phyloP scores from a whole-genome alignment of 805 yeast genomes.

The Candida ipomoeae region DNA sequence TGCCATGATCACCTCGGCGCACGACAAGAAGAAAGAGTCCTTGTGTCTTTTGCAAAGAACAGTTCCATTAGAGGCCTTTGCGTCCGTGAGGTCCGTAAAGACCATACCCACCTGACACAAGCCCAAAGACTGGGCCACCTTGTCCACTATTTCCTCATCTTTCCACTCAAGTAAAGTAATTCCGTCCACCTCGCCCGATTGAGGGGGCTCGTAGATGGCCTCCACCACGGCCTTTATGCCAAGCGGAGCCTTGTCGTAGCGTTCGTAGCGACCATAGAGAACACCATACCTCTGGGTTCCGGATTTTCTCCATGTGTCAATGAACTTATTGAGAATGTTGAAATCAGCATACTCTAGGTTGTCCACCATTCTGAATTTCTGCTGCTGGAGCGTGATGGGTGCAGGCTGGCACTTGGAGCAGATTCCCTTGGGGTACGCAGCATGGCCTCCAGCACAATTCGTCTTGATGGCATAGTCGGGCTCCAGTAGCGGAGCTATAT shows the following conservation, averaged over 20 bases:
- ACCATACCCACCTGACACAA: constrained; percentile 73
- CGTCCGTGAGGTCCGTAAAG: constrained; percentile 85
- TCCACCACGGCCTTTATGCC: constrained; percentile 94
- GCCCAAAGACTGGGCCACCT: constrained; percentile 56
- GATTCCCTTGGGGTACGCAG: constrained; percentile 92
- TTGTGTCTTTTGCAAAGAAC: constrained; percentile 92
- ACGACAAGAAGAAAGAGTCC: constrained; percentile 82
- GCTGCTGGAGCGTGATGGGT: constrained; percentile 88
- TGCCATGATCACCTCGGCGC: constrained; percentile 82
- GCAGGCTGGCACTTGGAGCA: constrained; percentile 97
- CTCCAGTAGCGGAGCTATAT: constrained; percentile 74
- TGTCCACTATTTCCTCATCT: constrained; percentile 49
- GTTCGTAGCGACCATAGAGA: constrained; percentile 76
- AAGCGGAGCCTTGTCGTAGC: constrained; percentile 78
- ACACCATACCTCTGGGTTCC: constrained; percentile 86
- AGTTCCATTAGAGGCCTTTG: constrained; percentile 82
- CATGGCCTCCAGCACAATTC: constrained; percentile 74
- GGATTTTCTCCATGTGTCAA: constrained; percentile 86
- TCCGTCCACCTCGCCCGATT: constrained; percentile 82
- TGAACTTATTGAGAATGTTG: constrained; percentile 70
- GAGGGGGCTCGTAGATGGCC: constrained; percentile 92
- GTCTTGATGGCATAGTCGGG: constrained; percentile 63
- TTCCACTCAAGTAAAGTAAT: constrained; percentile 56
- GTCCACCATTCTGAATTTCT: constrained; percentile 91
- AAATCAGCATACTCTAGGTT: constrained; percentile 88